These are phyloP conservation scores for Fusarium sarcochroum DNA, from an alignment of 2,329 filamentous ascomycete species.

Conservation along the genomic window DNA sequence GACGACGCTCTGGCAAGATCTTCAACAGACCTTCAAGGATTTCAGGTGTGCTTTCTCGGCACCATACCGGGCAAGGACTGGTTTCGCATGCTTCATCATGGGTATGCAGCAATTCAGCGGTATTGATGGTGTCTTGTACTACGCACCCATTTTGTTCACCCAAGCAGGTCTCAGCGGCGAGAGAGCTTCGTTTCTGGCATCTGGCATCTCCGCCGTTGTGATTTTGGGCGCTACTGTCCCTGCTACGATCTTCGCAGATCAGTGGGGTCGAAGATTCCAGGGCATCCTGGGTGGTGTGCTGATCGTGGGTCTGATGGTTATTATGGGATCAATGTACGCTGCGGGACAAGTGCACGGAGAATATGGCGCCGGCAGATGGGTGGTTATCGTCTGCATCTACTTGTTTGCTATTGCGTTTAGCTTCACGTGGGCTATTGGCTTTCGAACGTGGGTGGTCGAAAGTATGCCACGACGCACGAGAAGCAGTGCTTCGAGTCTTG, in stretches of 20 bases:
- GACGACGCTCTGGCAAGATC: conserved; percentile 46
- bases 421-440: conserved; percentile 66
- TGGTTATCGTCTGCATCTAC: conserved; percentile 66
- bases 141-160: conserved; percentile 71
- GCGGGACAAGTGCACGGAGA: conserved; percentile 55
- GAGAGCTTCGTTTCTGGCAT: conserved; percentile 69
- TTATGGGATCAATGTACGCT: conserved; percentile 68
- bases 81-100: conserved; percentile 70
- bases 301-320: conserved; percentile 65
- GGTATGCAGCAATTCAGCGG: conserved; percentile 71
- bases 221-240: conserved; percentile 69
- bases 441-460: conserved; percentile 68
- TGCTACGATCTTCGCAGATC: conserved; percentile 67
- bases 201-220: conserved; percentile 69
- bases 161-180: conserved; percentile 70
- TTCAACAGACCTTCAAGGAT: conserved; percentile 49
- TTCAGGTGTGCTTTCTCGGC: conserved; percentile 54
- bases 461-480: conserved; percentile 69
- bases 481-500: conserved; percentile 67
- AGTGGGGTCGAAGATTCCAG: conserved; percentile 68
- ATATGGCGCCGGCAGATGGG: conserved; percentile 60
- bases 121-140: conserved; percentile 74
- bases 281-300: conserved; percentile 66
- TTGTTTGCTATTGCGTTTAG: conserved; percentile 62
- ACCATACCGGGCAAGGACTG: conserved; percentile 60